Percentiles rank a stretch among this genome's conserved stretches.
Conservation (phyloP, 495 filamentous ascomycete species). For the Talaromyces proteolyticus region DNA sequence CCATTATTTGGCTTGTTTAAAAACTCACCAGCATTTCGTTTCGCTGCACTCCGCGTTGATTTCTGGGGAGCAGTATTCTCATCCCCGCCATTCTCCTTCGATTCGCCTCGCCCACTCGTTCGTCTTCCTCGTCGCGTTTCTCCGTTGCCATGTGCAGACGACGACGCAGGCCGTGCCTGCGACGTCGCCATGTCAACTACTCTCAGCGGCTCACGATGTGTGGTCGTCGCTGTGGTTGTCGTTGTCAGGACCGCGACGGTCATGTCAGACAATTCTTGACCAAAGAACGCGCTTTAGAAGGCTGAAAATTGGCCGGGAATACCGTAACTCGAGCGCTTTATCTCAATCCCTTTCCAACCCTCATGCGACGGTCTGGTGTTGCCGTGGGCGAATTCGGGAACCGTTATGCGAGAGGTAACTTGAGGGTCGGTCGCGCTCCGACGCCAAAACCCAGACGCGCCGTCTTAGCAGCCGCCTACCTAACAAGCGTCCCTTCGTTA, state of each 20-base stretch:
- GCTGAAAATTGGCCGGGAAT: not conserved
- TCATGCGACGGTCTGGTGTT: not conserved
- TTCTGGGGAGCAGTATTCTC: slow-evolving; percentile 1
- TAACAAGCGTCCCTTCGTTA: too few species aligned
- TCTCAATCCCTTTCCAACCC: not conserved
- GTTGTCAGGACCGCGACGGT: slow-evolving; percentile 38
- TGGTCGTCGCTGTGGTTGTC: slow-evolving; percentile 31
- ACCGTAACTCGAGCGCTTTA: not conserved
- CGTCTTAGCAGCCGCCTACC: not conserved
- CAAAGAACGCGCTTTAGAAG: not conserved
- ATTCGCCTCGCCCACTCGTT: slow-evolving; percentile 33
- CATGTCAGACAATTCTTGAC: slow-evolving; percentile 27
- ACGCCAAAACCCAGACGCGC: not conserved
- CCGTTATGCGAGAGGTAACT: too few species aligned
- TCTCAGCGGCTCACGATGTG: slow-evolving; percentile 39
- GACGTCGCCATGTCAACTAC: slow-evolving; percentile 38
- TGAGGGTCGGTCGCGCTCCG: not conserved
- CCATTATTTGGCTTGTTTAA: not conserved
- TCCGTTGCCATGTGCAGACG: slow-evolving; percentile 18
- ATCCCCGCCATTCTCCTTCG: slow-evolving; percentile 24
- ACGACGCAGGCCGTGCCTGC: slow-evolving; percentile 32
- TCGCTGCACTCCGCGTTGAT: slow-evolving; percentile 25
- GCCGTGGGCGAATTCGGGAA: too few species aligned
- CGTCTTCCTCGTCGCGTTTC: slow-evolving; percentile 23
- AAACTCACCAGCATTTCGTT: slow-evolving; percentile 40